Conservation (phyloP, 2,329 filamentous ascomycete genomes). For the Arthrinium phaeospermum region DNA sequence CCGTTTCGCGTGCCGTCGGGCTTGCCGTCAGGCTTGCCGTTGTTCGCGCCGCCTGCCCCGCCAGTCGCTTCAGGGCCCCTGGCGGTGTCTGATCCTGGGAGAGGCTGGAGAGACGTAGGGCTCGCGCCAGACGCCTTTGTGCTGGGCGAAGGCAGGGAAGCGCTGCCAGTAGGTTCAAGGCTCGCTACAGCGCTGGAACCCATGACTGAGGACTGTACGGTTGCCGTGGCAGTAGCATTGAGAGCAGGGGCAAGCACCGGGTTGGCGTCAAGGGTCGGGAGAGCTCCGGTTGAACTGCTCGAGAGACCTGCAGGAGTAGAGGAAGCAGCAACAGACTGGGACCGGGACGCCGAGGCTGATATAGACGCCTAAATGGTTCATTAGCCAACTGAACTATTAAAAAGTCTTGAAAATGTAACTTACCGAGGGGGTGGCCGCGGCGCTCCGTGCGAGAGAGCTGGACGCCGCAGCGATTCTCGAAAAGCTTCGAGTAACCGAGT, state of each 20-base stretch:
- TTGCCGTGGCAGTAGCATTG: background rate
- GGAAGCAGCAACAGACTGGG: background rate
- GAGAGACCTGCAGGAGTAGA: background rate
- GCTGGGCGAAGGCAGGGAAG: background rate
- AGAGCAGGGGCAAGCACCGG: constrained; percentile 4
- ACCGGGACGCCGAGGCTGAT: background rate
- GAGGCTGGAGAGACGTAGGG: background rate
- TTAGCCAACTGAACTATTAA: background rate
- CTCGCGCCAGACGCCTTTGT: background rate
- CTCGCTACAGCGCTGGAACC: no score
- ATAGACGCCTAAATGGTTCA: background rate
- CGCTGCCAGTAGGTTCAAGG: background rate
- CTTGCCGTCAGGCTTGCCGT: background rate
- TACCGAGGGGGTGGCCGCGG: background rate
- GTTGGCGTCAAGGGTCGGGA: background rate
- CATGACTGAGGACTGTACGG: no score
- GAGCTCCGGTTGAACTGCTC: background rate
- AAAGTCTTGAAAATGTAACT: background rate
- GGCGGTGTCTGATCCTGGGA: background rate
- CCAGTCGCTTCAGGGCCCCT: background rate
- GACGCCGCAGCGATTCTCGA: background rate
- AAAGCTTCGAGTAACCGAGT: background rate
- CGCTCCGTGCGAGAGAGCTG: background rate
- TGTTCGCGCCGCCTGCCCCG: background rate
- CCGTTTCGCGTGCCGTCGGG: background rate